A percentile compares a stretch with the other conserved stretches of the same genome.
These are phyloP conservation scores for Colletotrichum spinosum DNA, from an alignment of 2,329 filamentous ascomycete genomes.

Conservation along the genomic window DNA sequence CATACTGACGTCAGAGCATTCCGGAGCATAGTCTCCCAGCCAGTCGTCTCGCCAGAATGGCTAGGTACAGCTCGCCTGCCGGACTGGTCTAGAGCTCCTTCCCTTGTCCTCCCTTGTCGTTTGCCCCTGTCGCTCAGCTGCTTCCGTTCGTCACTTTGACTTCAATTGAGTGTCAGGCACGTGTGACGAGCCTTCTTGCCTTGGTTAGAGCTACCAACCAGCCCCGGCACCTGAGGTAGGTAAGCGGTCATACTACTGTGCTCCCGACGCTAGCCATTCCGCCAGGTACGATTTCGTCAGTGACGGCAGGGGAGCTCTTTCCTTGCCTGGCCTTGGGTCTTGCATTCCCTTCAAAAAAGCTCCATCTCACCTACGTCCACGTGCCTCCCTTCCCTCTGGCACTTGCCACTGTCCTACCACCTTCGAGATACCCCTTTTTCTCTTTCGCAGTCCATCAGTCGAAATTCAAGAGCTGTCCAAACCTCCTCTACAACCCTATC, in stretches of 20 bases:
- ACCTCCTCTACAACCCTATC: background rate
- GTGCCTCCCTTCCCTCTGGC: background rate
- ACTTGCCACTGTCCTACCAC: background rate
- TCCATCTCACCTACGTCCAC: constrained; percentile 1
- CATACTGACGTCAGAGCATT: background rate
- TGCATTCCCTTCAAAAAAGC: constrained; percentile 18
- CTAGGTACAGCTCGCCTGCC: background rate
- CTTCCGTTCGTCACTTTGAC: constrained; percentile 25
- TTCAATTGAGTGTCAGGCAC: constrained; percentile 11
- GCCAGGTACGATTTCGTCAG: background rate
- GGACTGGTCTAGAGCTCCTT: background rate
- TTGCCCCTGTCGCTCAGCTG: constrained; percentile 1
- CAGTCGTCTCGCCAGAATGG: background rate
- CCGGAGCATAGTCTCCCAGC: too few relatives aligned
- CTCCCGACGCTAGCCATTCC: constrained; percentile 6
- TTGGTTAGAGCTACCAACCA: background rate
- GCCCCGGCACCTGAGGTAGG: too few relatives aligned
- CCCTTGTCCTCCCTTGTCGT: background rate
- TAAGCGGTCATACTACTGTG: too few relatives aligned
- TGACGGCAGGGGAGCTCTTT: background rate
- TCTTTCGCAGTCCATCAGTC: background rate
- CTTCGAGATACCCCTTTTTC: constrained; percentile 5
- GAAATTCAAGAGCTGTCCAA: background rate
- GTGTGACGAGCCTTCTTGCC: constrained; percentile 11
- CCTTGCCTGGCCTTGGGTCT: too few relatives aligned